phyloP scores from a whole-genome alignment of 2,329 filamentous ascomycete genomes.

The Colletotrichum tabaci region DNA sequence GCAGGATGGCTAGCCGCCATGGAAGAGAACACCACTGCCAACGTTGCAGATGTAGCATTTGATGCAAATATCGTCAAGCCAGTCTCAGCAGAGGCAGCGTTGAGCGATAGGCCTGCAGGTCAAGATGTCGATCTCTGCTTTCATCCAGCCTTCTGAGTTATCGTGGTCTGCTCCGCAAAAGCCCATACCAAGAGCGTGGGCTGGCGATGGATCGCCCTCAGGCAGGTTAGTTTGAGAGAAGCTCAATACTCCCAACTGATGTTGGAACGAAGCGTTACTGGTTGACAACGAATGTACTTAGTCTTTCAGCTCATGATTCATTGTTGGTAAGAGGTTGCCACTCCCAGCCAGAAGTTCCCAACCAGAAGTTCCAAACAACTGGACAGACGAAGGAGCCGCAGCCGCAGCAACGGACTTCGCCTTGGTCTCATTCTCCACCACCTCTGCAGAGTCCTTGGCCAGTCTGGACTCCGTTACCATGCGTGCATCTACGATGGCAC shows the following conservation, averaged over 20 bases:
- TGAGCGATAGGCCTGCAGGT: slow-evolving; percentile 65
- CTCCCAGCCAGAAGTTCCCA: no score
- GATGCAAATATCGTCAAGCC: slow-evolving; percentile 70
- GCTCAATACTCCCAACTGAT: no score
- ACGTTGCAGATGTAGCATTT: slow-evolving; percentile 75
- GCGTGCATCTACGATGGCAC: slow-evolving; percentile 66
- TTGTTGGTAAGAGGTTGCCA: no score
- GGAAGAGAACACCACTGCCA: slow-evolving; percentile 72
- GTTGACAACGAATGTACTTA: slow-evolving; percentile 58
- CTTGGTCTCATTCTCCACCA: slow-evolving; percentile 56
- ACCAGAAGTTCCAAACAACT: slow-evolving; percentile 47
- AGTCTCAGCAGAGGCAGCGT: slow-evolving; percentile 70
- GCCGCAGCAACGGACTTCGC: slow-evolving; percentile 62
- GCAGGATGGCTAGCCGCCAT: slow-evolving; percentile 64
- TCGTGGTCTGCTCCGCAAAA: background rate
- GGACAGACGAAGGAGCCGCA: slow-evolving; percentile 59
- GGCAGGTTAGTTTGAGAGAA: no score
- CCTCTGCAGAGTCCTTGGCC: slow-evolving; percentile 54
- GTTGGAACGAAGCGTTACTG: background rate
- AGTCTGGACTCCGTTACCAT: slow-evolving; percentile 60
- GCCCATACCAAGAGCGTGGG: no score
- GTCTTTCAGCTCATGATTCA: slow-evolving; percentile 32
- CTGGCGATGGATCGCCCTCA: no score
- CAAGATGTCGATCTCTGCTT: slow-evolving; percentile 51
- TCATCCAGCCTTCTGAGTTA: slow-evolving; percentile 35